phyloP scores from a whole-genome alignment of 2,329 filamentous ascomycete genomes.

The Phialocephala sp. region DNA sequence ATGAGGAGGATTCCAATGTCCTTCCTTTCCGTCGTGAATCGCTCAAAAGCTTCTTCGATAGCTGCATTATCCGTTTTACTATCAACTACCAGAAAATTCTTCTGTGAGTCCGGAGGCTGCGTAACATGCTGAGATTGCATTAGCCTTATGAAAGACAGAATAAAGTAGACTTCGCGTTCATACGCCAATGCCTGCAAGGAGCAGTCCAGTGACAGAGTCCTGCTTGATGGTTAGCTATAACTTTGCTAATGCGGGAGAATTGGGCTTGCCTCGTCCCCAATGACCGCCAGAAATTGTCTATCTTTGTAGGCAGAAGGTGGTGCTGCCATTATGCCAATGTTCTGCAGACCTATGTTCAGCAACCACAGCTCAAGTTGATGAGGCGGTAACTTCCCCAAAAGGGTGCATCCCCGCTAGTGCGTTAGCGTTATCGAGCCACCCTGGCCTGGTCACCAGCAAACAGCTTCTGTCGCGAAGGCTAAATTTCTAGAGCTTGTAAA shows the following conservation, averaged over 20 bases:
- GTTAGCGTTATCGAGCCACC: conserved; percentile 22
- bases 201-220: conserved; percentile 94
- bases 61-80: conserved; percentile 85
- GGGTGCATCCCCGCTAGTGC: conserved; percentile 20
- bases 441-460: conserved; percentile 20
- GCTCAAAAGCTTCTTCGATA: conserved; percentile 89
- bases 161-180: conserved; percentile 37
- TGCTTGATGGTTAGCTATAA: conserved; percentile 46
- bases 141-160: conserved; percentile 59
- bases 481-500: conserved; percentile 28
- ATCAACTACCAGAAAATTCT: conserved; percentile 98
- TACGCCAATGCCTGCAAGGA: conserved; percentile 95
- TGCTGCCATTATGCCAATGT: conserved; percentile 58
- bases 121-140: conserved; percentile 76
- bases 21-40: conserved; percentile 87
- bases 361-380: not conserved
- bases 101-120: conserved; percentile 83
- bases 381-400: not conserved
- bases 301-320: conserved; percentile 72
- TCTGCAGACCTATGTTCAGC: conserved; percentile 11
- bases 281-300: conserved; percentile 94
- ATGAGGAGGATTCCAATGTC: conserved; percentile 97
- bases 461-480: conserved; percentile 2
- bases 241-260: not conserved
- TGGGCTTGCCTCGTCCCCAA: conserved; percentile 83